Evolutionary conservation across 179 eudicot genomes (phyloP).

Genomic region (Beta corolliflora): DNA sequence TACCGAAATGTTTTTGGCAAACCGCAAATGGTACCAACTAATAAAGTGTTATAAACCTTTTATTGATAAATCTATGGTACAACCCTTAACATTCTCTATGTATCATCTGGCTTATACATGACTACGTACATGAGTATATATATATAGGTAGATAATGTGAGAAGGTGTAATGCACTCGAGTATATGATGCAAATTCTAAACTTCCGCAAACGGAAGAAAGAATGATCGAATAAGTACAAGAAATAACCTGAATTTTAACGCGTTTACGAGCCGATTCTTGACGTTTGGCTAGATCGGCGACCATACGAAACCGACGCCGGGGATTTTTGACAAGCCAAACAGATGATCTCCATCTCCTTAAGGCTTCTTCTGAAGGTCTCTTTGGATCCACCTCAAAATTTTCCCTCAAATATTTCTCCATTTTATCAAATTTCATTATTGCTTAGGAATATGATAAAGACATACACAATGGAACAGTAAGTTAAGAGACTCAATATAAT

Average conservation of each 20-base stretch:
- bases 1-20: too few species aligned
- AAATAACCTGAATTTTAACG: conserved; percentile 54
- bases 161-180: too few species aligned
- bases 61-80: too few species aligned
- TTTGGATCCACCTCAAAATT: conserved; percentile 69
- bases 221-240: not conserved
- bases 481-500: too few species aligned
- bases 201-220: not conserved
- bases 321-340: conserved; percentile 83
- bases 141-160: too few species aligned
- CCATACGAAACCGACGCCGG: conserved; percentile 83
- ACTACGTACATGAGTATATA: too few species aligned
- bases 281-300: conserved; percentile 81
- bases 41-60: too few species aligned
- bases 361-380: conserved; percentile 66
- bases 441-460: not conserved
- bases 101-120: too few species aligned
- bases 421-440: conserved; percentile 12
- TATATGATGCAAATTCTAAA: too few species aligned
- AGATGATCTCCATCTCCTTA: conserved; percentile 69
- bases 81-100: too few species aligned
- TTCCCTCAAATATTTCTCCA: conserved; percentile 68
- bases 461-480: too few species aligned
- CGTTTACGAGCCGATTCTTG: conserved; percentile 65
- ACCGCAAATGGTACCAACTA: too few species aligned